Evolutionary conservation across 441 rosid genomes (phyloP).

Genomic region (Eruca vesicaria): DNA sequence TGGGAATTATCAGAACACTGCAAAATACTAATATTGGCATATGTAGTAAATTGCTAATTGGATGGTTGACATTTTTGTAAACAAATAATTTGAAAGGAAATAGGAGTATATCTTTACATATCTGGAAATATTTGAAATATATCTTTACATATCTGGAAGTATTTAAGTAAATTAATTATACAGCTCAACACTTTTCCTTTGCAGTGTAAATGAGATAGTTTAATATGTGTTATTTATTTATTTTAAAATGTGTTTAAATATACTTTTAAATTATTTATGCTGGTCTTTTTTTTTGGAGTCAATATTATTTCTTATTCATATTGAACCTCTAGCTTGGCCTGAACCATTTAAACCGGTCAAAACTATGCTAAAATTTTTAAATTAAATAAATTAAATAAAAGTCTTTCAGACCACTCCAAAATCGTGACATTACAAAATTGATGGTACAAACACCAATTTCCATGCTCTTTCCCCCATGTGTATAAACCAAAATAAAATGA

Average conservation of each 20-base stretch:
- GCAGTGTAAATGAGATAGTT: not conserved
- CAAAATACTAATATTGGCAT: not conserved
- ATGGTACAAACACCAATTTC: not conserved
- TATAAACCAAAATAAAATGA: not conserved
- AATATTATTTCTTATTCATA: not conserved
- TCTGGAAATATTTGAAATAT: no score
- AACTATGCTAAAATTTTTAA: not conserved
- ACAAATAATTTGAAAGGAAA: not conserved
- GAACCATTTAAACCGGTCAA: not conserved
- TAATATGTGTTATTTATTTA: no score
- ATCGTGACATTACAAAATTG: not conserved
- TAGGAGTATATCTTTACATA: no score
- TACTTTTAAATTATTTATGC: not conserved
- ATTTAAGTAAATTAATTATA: not conserved
- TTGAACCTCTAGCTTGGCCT: not conserved
- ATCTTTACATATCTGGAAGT: not conserved
- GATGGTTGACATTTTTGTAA: not conserved
- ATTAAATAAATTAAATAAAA: not conserved
- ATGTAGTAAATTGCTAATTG: not conserved
- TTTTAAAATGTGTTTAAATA: not conserved
- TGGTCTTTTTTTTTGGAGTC: not conserved
- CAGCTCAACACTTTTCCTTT: slow-evolving; percentile 1
- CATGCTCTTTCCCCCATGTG: not conserved
- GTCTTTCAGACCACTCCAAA: not conserved
- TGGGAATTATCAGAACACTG: not conserved